Conservation (phyloP, 345 rosid species). For the Psidium guajava region DNA sequence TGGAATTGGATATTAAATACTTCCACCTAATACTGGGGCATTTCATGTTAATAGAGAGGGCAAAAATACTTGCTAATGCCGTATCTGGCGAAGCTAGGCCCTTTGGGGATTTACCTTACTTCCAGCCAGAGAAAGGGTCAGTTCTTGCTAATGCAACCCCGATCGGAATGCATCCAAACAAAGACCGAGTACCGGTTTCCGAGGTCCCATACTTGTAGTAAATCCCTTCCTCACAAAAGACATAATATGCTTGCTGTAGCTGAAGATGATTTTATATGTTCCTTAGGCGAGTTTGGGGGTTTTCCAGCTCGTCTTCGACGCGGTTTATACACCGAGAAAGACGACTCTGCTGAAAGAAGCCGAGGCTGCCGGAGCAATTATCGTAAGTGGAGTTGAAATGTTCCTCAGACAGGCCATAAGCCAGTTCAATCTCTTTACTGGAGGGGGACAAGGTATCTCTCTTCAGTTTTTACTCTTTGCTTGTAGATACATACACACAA, state of each 20-base stretch:
- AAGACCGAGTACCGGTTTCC: slow-evolving; percentile 32
- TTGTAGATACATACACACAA: background rate
- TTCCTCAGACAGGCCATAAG: slow-evolving; percentile 51
- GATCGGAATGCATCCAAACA: slow-evolving; percentile 51
- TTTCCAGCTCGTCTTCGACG: slow-evolving; percentile 43
- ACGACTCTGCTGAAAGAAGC: slow-evolving; percentile 48
- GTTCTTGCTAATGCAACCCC: slow-evolving; percentile 63
- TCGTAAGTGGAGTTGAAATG: slow-evolving; percentile 55
- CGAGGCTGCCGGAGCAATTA: slow-evolving; percentile 42
- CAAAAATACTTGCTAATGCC: slow-evolving; percentile 38
- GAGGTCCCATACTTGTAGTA: slow-evolving; percentile 19
- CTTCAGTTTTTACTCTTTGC: background rate
- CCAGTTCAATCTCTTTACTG: slow-evolving; percentile 51
- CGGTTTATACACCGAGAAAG: slow-evolving; percentile 47
- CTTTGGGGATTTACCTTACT: slow-evolving; percentile 15
- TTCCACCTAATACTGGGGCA: background rate
- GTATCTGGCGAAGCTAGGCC: slow-evolving; percentile 39
- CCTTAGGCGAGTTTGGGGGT: slow-evolving; percentile 25
- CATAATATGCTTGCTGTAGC: background rate
- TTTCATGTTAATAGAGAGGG: slow-evolving; percentile 25
- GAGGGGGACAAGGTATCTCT: slow-evolving; percentile 19
- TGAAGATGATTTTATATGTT: background rate
- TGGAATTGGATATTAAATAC: background rate
- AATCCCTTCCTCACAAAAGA: background rate
- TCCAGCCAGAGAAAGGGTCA: slow-evolving; percentile 42